Conservation (phyloP, 768 basidiomycete species). For the Phylloporus arenicola region DNA sequence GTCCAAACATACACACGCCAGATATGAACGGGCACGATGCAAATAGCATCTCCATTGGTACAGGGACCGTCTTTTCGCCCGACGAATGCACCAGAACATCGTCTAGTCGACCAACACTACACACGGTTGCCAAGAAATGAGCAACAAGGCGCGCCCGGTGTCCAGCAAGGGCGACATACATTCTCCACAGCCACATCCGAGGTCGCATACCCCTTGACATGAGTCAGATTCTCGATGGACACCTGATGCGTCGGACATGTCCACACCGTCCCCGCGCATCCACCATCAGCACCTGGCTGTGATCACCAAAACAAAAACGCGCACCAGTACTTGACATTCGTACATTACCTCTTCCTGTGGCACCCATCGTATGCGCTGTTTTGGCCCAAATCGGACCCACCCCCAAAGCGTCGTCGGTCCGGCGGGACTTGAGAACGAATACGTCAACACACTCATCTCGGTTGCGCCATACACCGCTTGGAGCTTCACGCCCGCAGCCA, state of each 20-base stretch:
- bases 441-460: slow-evolving; percentile 28
- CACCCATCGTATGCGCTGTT: slow-evolving; percentile 29
- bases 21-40: slow-evolving; percentile 16
- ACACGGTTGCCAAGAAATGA: background rate
- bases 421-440: background rate
- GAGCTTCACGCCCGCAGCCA: slow-evolving; percentile 32
- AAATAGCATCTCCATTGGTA: slow-evolving; percentile 31
- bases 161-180: slow-evolving; percentile 24
- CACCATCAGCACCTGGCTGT: background rate
- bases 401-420: slow-evolving; percentile 34
- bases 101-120: slow-evolving; percentile 37
- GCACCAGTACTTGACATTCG: slow-evolving; percentile 37
- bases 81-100: slow-evolving; percentile 30
- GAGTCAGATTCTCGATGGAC: slow-evolving; percentile 31
- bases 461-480: slow-evolving; percentile 35
- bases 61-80: slow-evolving; percentile 31
- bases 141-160: background rate
- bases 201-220: slow-evolving; percentile 39
- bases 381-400: slow-evolving; percentile 26
- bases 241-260: slow-evolving; percentile 23
- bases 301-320: background rate
- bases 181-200: slow-evolving; percentile 42
- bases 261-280: slow-evolving; percentile 9
- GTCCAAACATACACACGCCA: slow-evolving; percentile 38
- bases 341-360: slow-evolving; percentile 34